These are phyloP conservation scores for Nakaseomyces glabratus DNA, from an alignment of 1,139 yeast species.

Conservation along the genomic window DNA sequence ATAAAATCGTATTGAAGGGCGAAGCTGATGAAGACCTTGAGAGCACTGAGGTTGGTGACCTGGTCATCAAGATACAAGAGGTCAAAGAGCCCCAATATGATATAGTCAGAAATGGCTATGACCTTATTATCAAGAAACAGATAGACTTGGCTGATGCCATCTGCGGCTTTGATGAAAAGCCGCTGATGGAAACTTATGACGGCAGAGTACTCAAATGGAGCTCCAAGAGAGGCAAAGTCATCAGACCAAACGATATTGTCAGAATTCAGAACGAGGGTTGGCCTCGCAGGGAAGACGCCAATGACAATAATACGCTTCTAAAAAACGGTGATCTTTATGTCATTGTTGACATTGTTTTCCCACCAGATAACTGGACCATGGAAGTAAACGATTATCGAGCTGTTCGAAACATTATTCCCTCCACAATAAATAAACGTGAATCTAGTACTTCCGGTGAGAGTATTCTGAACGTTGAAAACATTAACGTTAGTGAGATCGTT, in stretches of 20 bases:
- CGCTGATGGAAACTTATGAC: conserved; percentile 68
- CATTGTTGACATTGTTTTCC: conserved; percentile 67
- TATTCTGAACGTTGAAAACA: background rate
- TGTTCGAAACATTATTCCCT: conserved; percentile 4
- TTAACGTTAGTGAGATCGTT: conserved; percentile 3
- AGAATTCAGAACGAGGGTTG: conserved; percentile 74
- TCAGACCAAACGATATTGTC: conserved; percentile 68
- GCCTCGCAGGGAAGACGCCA: conserved; percentile 46
- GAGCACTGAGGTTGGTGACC: conserved; percentile 61
- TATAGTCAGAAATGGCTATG: conserved; percentile 47
- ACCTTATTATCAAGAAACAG: conserved; percentile 50
- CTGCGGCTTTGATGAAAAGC: conserved; percentile 11
- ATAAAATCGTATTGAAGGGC: conserved; percentile 49
- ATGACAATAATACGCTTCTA: conserved; percentile 8
- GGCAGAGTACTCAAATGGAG: conserved; percentile 60
- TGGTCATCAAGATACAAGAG: conserved; percentile 52
- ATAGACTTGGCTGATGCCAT: conserved; percentile 74
- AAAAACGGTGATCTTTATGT: conserved; percentile 68
- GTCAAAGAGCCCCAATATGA: conserved; percentile 15
- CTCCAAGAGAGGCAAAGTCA: conserved; percentile 66
- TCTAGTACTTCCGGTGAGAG: background rate
- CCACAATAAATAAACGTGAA: background rate
- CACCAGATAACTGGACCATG: conserved; percentile 69
- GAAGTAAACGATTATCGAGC: conserved; percentile 35
- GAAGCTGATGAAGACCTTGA: conserved; percentile 79